A percentile compares a stretch with the other conserved stretches of the same genome.
These are phyloP conservation scores for Chaetomiaceae sp. DNA, from an alignment of 2,329 filamentous ascomycete species.

Conservation along the genomic window DNA sequence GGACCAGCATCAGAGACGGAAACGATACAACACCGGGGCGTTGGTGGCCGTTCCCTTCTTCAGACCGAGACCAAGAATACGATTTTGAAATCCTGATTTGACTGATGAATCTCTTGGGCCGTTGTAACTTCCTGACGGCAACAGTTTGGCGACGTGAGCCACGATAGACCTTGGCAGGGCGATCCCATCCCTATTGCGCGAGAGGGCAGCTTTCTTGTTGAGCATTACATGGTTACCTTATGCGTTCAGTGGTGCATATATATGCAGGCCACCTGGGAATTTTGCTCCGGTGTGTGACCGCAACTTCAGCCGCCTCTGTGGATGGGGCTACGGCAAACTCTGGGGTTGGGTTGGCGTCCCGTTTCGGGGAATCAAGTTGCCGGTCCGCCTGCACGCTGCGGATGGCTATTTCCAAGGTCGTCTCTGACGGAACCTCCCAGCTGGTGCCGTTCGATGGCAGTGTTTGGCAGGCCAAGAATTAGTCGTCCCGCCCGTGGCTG, in stretches of 20 bases:
- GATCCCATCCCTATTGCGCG: conserved; percentile 2
- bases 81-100: conserved; percentile 5
- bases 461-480: not conserved
- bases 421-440: not conserved
- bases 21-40: not conserved
- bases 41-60: not conserved
- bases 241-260: conserved; percentile 13
- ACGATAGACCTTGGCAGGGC: conserved; percentile 1
- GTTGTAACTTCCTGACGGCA: not conserved
- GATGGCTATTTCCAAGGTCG: conserved; percentile 1
- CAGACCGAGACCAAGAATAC: not conserved
- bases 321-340: too few species aligned
- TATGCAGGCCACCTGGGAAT: not conserved
- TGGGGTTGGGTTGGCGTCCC: not conserved
- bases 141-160: not conserved
- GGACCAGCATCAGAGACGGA: not conserved
- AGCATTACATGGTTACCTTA: conserved; percentile 12
- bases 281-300: not conserved
- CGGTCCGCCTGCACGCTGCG: conserved; percentile 6
- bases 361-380: not conserved
- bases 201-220: conserved; percentile 8
- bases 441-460: conserved; percentile 3
- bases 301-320: conserved; percentile 6
- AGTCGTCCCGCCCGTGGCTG: not conserved
- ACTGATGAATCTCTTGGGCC: not conserved